Evolutionary conservation across 345 rosid genomes (phyloP).

Genomic region (Arabidopsis thaliana): DNA sequence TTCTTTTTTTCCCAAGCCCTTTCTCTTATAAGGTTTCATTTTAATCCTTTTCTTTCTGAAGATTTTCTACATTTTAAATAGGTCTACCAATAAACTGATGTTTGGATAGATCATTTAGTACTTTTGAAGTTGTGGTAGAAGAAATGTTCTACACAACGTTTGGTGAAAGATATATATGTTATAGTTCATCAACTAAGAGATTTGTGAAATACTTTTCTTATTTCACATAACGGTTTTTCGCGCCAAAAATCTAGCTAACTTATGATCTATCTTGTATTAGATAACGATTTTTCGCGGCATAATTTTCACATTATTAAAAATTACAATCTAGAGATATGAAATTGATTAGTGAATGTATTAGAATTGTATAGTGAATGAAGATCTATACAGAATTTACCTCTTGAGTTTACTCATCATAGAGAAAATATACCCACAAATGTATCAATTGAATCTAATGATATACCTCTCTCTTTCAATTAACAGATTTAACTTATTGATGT

Average conservation of each 20-base stretch:
- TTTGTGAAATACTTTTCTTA: too few species aligned
- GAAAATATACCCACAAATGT: background rate
- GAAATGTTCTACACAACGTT: background rate
- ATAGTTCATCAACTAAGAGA: too few species aligned
- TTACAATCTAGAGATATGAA: background rate
- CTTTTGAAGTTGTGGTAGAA: background rate
- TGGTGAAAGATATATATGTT: too few species aligned
- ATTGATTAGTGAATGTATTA: background rate
- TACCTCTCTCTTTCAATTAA: background rate
- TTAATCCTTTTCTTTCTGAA: background rate
- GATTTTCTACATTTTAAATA: background rate
- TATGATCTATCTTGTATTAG: background rate
- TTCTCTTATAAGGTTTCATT: background rate
- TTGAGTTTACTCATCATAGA: background rate
- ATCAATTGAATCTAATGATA: background rate
- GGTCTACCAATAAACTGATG: background rate
- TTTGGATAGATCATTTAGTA: background rate
- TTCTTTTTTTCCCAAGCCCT: background rate
- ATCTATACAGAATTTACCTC: slow-evolving; percentile 14
- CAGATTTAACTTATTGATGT: background rate
- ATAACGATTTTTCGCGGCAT: background rate
- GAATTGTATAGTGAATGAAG: background rate
- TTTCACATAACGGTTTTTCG: background rate
- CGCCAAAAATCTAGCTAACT: background rate
- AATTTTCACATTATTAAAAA: background rate